Evolutionary conservation across 1,139 yeast genomes (phyloP).

Genomic region (Blastobotrys capitulatus): DNA sequence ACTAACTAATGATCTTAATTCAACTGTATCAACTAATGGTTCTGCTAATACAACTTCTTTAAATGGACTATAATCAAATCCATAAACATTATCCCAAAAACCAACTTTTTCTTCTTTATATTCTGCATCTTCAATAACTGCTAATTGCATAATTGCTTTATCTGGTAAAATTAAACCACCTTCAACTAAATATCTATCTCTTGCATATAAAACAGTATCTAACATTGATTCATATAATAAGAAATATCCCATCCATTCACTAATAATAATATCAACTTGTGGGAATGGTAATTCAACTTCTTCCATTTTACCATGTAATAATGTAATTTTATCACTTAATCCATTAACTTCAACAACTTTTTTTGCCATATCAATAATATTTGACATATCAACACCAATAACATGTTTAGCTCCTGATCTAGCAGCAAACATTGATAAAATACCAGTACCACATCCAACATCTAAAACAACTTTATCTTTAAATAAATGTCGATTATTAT

Average conservation of each 20-base stretch:
- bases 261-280: slow-evolving; percentile 87
- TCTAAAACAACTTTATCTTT: slow-evolving; percentile 94
- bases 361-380: slow-evolving; percentile 89
- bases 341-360: slow-evolving; percentile 84
- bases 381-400: slow-evolving; percentile 95
- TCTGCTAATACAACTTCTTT: slow-evolving; percentile 77
- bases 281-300: slow-evolving; percentile 76
- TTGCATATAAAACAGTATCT: slow-evolving; percentile 90
- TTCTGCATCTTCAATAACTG: slow-evolving; percentile 92
- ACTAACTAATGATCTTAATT: slow-evolving; percentile 70
- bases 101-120: slow-evolving; percentile 90
- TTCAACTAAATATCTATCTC: slow-evolving; percentile 82
- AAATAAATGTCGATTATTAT: slow-evolving; percentile 82
- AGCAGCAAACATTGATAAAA: slow-evolving; percentile 96
- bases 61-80: slow-evolving; percentile 83
- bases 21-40: slow-evolving; percentile 92
- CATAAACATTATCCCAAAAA: slow-evolving; percentile 96
- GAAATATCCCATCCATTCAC: slow-evolving; percentile 99
- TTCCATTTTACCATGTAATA: slow-evolving; percentile 90
- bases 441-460: slow-evolving; percentile 98
- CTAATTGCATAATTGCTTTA: slow-evolving; percentile 83
- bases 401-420: slow-evolving; percentile 97
- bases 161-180: slow-evolving; percentile 96
- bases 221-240: slow-evolving; percentile 94
- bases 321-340: slow-evolving; percentile 77